Base-by-base conservation (phyloP, 495 filamentous ascomycete species). In the Lophiostoma macrostomum region DNA sequence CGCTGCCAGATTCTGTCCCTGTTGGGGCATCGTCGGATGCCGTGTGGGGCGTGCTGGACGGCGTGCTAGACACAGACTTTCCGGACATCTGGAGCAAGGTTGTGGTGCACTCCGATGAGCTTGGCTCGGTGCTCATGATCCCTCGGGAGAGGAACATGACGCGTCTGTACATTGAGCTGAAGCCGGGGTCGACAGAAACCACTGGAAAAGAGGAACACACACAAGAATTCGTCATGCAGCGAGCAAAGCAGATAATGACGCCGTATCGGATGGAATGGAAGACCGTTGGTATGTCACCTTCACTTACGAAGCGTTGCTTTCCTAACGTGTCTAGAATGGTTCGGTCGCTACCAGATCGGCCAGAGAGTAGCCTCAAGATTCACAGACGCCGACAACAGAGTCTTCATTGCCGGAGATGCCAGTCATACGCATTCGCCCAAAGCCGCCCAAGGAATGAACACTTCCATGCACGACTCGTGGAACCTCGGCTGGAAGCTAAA, bases 1-100 rank as follows among this genome's bases (percentile, higher is more conserved):
- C 77, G 53, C 67, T 85, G 47, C 81, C 81, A 1, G 82, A 85
- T 56, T 75, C 82, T 7, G 71, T 82, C 60, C 78, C 88, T 29
- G 71, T 79, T 41, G 82, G 82, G 22, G 69, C 80, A 43, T 80
- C 80, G 39, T 79, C 76, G 25, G 78, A 83, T 50, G 79, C 80
- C 13, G 74, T 83, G n/a, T 90, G 86, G 86, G 86, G 84, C 32
- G 86, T 90, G 20, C 76, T 90, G 66, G 86, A 90, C 60, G 85
- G 85, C 7, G 83, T 87, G 3, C 79, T 88, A 12, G 76, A 84
- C 48, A 90, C 86, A 0, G 75, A 87, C 58, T 90, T 90, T 60
- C 86, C 86, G 8, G 86, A 90, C 64, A 79, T 90, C 20, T 85
- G 82, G 81, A 83, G 78, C 65, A 86, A 85, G 67, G 79, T 79